phyloP scores from a whole-genome alignment of 2,329 filamentous ascomycete genomes.

The Westerdykella sp. region DNA sequence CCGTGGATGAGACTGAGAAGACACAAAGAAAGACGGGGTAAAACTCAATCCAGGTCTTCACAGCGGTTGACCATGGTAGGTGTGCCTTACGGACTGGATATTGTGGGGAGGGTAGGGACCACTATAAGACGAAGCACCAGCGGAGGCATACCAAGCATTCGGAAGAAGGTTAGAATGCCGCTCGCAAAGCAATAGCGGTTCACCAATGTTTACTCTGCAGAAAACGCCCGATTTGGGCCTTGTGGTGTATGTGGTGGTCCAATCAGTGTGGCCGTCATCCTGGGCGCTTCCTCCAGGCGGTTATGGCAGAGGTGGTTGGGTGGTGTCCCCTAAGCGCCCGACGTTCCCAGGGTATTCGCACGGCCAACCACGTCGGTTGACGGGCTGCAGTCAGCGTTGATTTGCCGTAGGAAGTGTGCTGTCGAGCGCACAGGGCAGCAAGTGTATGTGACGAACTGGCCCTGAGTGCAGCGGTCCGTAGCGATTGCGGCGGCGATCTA shows the following conservation, averaged over 20 bases:
- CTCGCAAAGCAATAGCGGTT: constrained; percentile 34
- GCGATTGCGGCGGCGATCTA: constrained; percentile 27
- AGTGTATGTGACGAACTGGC: constrained; percentile 27
- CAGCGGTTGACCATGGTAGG: constrained; percentile 16
- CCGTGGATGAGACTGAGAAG: constrained; percentile 5
- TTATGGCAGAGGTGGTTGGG: constrained; percentile 34
- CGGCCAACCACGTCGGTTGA: constrained; percentile 14
- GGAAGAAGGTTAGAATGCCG: constrained; percentile 10
- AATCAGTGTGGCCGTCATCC: constrained; percentile 26
- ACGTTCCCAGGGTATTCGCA: constrained; percentile 24
- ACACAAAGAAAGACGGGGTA: constrained; percentile 1
- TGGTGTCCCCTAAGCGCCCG: constrained; percentile 32
- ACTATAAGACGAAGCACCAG: constrained; percentile 25
- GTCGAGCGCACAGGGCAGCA: constrained; percentile 19
- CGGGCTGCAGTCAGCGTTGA: constrained; percentile 15
- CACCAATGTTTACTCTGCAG: constrained; percentile 28
- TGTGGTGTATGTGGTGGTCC: constrained; percentile 19
- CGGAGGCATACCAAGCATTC: constrained; percentile 9
- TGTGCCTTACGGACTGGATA: constrained; percentile 14
- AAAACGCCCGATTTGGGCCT: constrained; percentile 19
- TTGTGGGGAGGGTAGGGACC: constrained; percentile 24
- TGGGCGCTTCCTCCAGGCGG: constrained; percentile 33
- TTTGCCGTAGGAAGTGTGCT: constrained; percentile 25
- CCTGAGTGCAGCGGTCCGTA: constrained; percentile 20
- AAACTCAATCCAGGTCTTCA: constrained; percentile 5